These are phyloP conservation scores for Colletotrichum phormii DNA, from an alignment of 2,329 filamentous ascomycete genomes.

Conservation along the genomic window DNA sequence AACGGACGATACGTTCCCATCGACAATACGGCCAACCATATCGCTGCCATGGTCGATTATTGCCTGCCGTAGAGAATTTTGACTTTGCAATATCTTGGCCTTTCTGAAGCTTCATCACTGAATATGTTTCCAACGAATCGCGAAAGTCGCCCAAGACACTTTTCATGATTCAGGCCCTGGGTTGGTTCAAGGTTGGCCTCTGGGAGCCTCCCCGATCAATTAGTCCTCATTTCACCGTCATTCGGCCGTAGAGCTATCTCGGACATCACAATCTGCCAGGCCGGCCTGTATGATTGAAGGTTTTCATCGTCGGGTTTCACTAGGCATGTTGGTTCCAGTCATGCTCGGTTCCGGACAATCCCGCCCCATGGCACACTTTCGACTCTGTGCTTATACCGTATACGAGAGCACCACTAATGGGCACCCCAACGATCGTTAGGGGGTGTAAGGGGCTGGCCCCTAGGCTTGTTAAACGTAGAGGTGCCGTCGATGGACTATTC, in stretches of 20 bases:
- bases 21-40: neutral
- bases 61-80: constrained; percentile 6
- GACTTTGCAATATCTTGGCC: neutral
- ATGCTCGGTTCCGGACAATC: neutral
- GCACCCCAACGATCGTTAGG: too few relatives aligned
- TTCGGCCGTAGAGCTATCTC: neutral
- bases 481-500: too few relatives aligned
- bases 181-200: neutral
- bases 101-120: neutral
- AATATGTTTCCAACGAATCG: neutral
- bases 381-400: neutral
- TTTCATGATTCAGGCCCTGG: neutral
- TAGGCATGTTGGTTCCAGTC: neutral
- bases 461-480: too few relatives aligned
- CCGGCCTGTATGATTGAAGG: constrained; percentile 5
- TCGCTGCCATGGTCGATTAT: neutral
- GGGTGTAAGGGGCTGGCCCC: too few relatives aligned
- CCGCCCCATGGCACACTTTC: constrained; percentile 5
- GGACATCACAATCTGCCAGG: neutral
- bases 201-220: neutral
- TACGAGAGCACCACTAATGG: too few relatives aligned
- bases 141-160: neutral
- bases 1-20: constrained; percentile 12
- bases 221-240: neutral
- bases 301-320: constrained; percentile 8